Evolutionary conservation across 2,329 filamentous ascomycete genomes (phyloP).

Genomic region (Ceratocystis harringtonii): DNA sequence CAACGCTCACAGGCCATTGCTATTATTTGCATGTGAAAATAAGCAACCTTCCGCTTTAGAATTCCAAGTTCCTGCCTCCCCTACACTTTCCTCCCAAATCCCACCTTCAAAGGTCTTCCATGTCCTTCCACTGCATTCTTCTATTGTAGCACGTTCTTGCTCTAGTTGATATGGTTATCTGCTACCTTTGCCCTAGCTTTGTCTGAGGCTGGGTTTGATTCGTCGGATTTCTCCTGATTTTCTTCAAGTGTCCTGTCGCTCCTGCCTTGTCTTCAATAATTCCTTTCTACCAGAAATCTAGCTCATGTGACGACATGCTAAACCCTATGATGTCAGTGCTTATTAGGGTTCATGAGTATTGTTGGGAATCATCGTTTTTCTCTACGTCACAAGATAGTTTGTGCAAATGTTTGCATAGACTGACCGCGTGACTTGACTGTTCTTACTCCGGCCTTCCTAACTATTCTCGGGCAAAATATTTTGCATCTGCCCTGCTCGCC

Average conservation of each 20-base stretch:
- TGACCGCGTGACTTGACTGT: too few species aligned
- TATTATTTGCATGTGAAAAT: constrained; percentile 7
- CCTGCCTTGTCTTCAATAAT: neutral
- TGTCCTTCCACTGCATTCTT: neutral
- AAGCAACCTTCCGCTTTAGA: neutral
- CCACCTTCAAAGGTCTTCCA: neutral
- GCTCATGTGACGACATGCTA: neutral
- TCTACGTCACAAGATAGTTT: neutral
- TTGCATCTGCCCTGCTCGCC: neutral
- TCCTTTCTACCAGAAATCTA: neutral
- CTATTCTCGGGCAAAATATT: neutral
- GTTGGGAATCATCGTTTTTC: neutral
- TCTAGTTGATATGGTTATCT: neutral
- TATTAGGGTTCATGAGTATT: neutral
- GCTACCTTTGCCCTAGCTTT: neutral
- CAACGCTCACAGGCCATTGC: neutral
- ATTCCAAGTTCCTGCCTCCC: neutral
- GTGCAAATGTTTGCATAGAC: too few species aligned
- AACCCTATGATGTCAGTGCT: neutral
- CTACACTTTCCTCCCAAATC: neutral
- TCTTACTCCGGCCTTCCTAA: too few species aligned
- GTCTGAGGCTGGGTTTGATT: neutral
- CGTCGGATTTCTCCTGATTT: neutral
- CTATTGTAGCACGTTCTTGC: neutral
- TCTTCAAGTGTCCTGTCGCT: neutral